Evolutionary conservation across 305 asterid species (phyloP), one percentile per base, ranked within the genome.

Genomic region (Fraxinus angustifolia): DNA sequence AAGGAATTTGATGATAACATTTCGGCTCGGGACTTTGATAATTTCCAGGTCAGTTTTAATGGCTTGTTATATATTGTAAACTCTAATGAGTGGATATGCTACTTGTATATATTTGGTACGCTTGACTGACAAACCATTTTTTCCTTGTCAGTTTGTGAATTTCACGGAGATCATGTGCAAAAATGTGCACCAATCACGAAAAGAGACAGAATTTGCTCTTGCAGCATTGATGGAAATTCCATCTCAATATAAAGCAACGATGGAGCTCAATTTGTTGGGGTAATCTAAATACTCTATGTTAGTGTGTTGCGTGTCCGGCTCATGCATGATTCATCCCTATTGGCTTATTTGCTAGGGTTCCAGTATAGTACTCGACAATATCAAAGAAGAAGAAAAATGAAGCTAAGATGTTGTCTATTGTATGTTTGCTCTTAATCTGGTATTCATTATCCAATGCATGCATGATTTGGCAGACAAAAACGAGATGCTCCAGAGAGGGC

Each of bases 161-260:
- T 96, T 96, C 83, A 92, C 97, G 0, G 97, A 90, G 75, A 96
- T 94, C 3, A 96, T 96, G 99, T 82, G 92, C 23, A 94, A 93
- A 89, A 86, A 86, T 68, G 88, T 84, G 30, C 90, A 85, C 81
- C 97, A 88, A 78, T 53, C 91, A 62, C 91, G 94, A 17, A 96
- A 96, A 81, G 98, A 96, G 92, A 92, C 99, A 1, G 97, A 96
- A 84, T 96, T 96, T 76, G 97, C 99, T 50, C 97, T 96, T 75
- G 38, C 98, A 17, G 91, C 99, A 23, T 81, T 96, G 85, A 96
- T 96, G 99, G 99, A 96, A 85, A 90, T 96, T 50, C 99, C 97
- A 26, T 58, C 94, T 17, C 99, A 96, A 81, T 96, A 94, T 84
- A 96, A 94, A 90, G 97, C 99, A 36, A 96, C 98, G 3, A 89